These are phyloP conservation scores for Nelumbo lutea DNA, from an alignment of 164 flowering plant species.

Conservation along the genomic window DNA sequence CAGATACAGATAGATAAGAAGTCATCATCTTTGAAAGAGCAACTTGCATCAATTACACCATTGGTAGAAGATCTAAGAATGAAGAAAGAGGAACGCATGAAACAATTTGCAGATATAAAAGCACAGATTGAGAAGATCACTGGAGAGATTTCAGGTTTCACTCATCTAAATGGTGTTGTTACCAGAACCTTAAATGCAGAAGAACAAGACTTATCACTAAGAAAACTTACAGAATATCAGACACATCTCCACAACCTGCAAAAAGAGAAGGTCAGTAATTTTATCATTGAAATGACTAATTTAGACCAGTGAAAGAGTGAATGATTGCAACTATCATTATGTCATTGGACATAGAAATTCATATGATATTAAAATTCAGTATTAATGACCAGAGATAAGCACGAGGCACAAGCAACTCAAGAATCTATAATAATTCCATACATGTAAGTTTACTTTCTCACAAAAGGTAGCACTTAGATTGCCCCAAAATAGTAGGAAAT, in stretches of 20 bases:
- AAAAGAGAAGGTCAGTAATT: conserved; percentile 65
- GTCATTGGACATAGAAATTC: neutral
- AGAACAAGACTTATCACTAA: conserved; percentile 64
- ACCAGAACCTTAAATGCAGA: conserved; percentile 30
- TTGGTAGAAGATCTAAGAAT: conserved; percentile 56
- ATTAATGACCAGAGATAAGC: neutral
- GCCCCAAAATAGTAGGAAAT: too few species aligned
- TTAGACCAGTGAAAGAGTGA: neutral
- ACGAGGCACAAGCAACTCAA: neutral
- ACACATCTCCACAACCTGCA: conserved; percentile 58
- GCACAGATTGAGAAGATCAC: conserved; percentile 65
- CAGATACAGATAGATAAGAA: conserved; percentile 53
- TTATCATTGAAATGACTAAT: neutral
- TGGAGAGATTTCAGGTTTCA: conserved; percentile 71
- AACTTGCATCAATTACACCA: conserved; percentile 66
- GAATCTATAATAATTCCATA: too few species aligned
- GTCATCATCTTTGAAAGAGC: conserved; percentile 52
- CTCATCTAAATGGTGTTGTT: conserved; percentile 22
- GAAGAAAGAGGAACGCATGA: conserved; percentile 65
- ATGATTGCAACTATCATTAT: neutral
- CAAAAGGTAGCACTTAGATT: too few species aligned
- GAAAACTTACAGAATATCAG: conserved; percentile 69
- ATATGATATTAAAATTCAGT: neutral
- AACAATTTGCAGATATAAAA: conserved; percentile 61
- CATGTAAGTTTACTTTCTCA: too few species aligned